Percentiles rank a stretch among this genome's conserved stretches.
Evolutionary conservation across 2,329 filamentous ascomycete genomes (phyloP).

Genomic region (Epichloe festucae): DNA sequence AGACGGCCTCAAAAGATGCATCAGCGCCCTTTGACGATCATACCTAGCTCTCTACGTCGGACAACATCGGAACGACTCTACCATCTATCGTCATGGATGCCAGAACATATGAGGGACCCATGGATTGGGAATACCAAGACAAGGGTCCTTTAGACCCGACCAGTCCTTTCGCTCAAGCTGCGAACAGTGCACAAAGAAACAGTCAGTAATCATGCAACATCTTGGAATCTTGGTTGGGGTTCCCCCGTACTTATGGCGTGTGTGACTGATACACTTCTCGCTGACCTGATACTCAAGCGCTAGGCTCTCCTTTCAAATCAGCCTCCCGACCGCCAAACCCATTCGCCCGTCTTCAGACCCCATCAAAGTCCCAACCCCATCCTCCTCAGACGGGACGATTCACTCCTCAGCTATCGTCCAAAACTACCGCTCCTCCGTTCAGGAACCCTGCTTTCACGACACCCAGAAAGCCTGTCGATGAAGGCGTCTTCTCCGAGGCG

Average conservation of each 20-base stretch:
- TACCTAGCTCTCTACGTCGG: background rate
- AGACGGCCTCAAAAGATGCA: constrained; percentile 1
- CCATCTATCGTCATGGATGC: constrained; percentile 29
- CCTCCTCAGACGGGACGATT: constrained; percentile 33
- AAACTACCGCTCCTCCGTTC: constrained; percentile 37
- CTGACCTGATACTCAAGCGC: constrained; percentile 18
- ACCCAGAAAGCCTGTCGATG: constrained; percentile 44
- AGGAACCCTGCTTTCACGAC: constrained; percentile 54
- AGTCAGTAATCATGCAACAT: constrained; percentile 23
- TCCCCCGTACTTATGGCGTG: background rate
- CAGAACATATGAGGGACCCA: constrained; percentile 45
- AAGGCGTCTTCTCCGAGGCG: constrained; percentile 38
- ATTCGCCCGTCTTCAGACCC: constrained; percentile 25
- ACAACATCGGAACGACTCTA: background rate
- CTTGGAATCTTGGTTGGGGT: background rate
- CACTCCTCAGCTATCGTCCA: constrained; percentile 28
- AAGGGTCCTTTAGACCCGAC: constrained; percentile 44
- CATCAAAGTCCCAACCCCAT: constrained; percentile 26
- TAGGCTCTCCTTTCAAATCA: constrained; percentile 26
- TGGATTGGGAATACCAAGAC: constrained; percentile 55
- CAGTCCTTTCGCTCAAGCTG: constrained; percentile 46
- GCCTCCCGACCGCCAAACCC: constrained; percentile 17
- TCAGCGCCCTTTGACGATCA: background rate
- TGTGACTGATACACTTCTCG: constrained; percentile 1
- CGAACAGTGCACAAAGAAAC: constrained; percentile 26